Percentiles rank a stretch among this genome's conserved stretches.
Conservation (phyloP, 352 stramenopile species). For the Globisporangium emineosum region DNA sequence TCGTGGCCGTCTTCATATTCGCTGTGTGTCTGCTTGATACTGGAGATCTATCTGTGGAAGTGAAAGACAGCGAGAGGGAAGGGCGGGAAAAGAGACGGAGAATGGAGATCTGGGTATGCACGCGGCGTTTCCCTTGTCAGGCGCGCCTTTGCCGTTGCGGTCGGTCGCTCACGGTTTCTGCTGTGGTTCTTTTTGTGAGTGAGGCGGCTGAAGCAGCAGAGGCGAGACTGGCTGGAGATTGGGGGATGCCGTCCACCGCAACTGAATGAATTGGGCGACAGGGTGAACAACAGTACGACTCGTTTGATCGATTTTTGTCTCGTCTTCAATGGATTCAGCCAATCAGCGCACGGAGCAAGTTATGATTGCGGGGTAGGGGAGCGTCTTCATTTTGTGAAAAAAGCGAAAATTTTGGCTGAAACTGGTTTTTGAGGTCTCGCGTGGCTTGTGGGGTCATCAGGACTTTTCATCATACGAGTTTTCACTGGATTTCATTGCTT, state of each 20-base stretch:
- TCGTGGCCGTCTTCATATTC: background rate
- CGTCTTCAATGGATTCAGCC: background rate
- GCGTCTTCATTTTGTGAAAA: background rate
- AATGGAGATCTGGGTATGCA: background rate
- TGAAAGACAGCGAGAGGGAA: background rate
- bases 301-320: background rate
- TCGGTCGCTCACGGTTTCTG: background rate
- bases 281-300: background rate
- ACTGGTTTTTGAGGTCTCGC: background rate
- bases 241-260: background rate
- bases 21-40: slow-evolving; percentile 1
- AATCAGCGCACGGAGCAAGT: background rate
- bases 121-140: background rate
- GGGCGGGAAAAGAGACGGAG: background rate
- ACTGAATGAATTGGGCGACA: background rate
- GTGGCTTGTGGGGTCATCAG: background rate
- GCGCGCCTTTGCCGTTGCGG: background rate
- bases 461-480: too few species aligned
- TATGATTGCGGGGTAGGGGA: background rate
- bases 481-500: background rate
- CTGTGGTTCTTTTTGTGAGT: background rate
- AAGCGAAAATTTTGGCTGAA: background rate
- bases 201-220: background rate
- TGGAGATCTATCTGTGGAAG: background rate
- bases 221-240: background rate